Base-by-base conservation (phyloP, 2,329 filamentous ascomycete genomes). In the Pseudonectria foliicola region DNA sequence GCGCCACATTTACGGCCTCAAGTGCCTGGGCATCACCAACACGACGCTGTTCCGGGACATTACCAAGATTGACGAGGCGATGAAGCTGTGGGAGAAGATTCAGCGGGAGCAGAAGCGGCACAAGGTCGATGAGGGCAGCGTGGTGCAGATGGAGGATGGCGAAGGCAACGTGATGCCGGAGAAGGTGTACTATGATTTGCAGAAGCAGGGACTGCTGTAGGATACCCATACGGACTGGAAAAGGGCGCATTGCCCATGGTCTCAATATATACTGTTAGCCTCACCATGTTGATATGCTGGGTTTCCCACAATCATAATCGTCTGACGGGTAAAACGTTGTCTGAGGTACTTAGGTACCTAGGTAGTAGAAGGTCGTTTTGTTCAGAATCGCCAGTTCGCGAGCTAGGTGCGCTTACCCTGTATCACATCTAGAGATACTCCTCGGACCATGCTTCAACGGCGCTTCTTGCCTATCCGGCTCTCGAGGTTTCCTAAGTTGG, bases 101-200 rank as follows among this genome's bases (percentile, higher is more conserved):
- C 83, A 93, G 58, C 71, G 78, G 38, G 88, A 95, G 48, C 82
- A 85, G 62, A 87, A 85, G 70, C 82, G 78, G 60, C 78, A 79
- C 44, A 82, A 80, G 57, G 70, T 82, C 1, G 79, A 82, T 43
- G 82, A 84, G 29, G 87, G 90, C 26, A 86, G 83, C 40, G 77
- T 98, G 8, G 86, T 96, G 32, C 88, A 98, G 69, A 98, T 98
- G 92, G 92, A 98, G 69, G 92, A 98, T 60, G 85, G 79, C 0
- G 85, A 94, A 57, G 92, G 92, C 30, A 96, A 98, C 54, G 92
- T 98, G 38, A 98, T 98, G 92, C 92, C 93, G 0, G 88, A 95
- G 66, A 94, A 95, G 71, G 90, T 98, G 35, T 98, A 95, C 61
- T 81, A 89, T 47, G 92, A 98, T 71, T 64, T 96, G 62, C 84